phyloP scores from a whole-genome alignment of 2,329 filamentous ascomycete species.

The Trichoderma semiorbis region DNA sequence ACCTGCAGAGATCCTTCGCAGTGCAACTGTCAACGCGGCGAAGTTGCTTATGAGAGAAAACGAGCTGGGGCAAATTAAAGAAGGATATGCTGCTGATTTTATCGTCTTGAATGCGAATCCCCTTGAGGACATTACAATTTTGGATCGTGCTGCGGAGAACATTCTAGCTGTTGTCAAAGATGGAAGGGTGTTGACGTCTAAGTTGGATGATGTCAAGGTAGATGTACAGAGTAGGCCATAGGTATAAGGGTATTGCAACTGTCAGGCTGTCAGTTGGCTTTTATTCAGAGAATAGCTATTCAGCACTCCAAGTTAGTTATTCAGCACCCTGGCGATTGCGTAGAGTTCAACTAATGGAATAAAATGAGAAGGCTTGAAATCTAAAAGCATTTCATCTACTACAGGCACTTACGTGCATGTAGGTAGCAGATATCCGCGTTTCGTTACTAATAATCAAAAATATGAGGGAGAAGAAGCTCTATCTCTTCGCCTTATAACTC shows the following conservation, averaged over 20 bases:
- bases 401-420: too few relatives aligned
- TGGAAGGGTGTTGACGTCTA: constrained; percentile 29
- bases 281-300: too few relatives aligned
- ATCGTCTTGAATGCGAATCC: constrained; percentile 23
- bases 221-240: background rate
- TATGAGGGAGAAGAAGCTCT: background rate
- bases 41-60: constrained; percentile 44
- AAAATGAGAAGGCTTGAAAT: too few relatives aligned
- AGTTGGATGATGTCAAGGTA: background rate
- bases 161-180: constrained; percentile 53
- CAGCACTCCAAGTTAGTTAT: too few relatives aligned
- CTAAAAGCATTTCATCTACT: too few relatives aligned
- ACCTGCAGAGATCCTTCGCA: constrained; percentile 24
- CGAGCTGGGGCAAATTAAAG: constrained; percentile 46
- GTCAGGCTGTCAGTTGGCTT: accelerated
- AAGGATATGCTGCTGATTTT: constrained; percentile 50
- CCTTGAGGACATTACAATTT: background rate
- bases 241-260: too few relatives aligned
- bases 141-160: constrained; percentile 38
- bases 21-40: constrained; percentile 45
- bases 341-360: too few relatives aligned
- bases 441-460: background rate
- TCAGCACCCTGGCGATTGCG: too few relatives aligned
- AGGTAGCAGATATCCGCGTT: background rate
- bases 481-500: background rate